Conservation (phyloP, 1,284 basidiomycete species). For the Cutaneotrichosporon curvatum region DNA sequence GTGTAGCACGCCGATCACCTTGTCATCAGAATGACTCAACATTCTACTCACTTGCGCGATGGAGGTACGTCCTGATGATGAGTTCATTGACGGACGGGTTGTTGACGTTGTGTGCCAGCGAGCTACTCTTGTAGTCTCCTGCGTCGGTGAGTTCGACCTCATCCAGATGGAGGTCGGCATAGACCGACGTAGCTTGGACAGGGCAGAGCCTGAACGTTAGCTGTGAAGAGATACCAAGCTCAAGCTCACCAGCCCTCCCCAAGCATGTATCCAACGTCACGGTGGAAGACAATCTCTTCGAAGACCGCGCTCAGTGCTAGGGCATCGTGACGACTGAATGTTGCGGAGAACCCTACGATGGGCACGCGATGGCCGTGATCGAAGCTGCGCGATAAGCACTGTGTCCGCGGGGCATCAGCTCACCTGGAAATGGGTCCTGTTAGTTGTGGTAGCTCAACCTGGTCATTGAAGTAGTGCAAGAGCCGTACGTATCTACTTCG, state of each 20-base stretch:
- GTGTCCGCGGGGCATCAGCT: neutral
- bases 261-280: conserved; percentile 89
- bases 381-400: no score
- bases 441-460: conserved; percentile 24
- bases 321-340: conserved; percentile 86
- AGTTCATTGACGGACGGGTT: conserved; percentile 66
- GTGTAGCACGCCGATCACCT: conserved; percentile 69
- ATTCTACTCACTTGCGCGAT: conserved; percentile 58
- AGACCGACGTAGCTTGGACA: conserved; percentile 72
- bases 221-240: neutral
- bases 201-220: conserved; percentile 75
- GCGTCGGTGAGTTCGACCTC: conserved; percentile 58
- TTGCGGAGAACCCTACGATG: conserved; percentile 91
- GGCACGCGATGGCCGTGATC: conserved; percentile 53
- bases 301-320: conserved; percentile 82
- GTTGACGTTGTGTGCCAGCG: conserved; percentile 72
- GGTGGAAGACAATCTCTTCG: conserved; percentile 86
- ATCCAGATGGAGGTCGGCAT: conserved; percentile 63
- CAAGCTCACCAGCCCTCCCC: conserved; percentile 70
- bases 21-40: conserved; percentile 3
- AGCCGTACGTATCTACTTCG: conserved; percentile 30
- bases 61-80: conserved; percentile 71
- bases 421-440: conserved; percentile 21
- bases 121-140: conserved; percentile 71
- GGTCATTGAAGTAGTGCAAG: conserved; percentile 39